These are phyloP conservation scores for Tillandsia fasciculata DNA, from an alignment of 176 grass and related monocot species.

Conservation along the genomic window DNA sequence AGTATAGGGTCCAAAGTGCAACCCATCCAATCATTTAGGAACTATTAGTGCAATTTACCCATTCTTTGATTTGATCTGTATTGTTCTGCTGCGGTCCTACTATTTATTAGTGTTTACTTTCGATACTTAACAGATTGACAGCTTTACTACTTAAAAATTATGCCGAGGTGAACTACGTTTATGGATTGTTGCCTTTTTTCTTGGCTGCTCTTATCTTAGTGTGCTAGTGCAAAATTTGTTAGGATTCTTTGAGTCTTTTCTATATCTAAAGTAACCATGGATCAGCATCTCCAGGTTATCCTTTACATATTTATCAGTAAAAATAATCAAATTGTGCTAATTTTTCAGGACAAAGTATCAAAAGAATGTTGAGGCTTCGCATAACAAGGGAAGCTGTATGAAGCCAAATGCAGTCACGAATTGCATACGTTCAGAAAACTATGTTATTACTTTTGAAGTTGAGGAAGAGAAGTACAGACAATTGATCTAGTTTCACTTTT, in stretches of 20 bases:
- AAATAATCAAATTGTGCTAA: neutral
- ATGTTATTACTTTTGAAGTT: conserved; percentile 85
- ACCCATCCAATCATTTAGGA: too few species aligned
- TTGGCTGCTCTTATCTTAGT: too few species aligned
- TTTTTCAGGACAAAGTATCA: conserved; percentile 87
- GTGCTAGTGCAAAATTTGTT: too few species aligned
- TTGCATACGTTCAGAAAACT: conserved; percentile 96
- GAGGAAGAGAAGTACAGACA: conserved; percentile 89
- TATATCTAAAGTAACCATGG: neutral
- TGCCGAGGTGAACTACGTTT: too few species aligned
- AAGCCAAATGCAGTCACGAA: conserved; percentile 61
- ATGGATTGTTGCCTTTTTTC: too few species aligned
- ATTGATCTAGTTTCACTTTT: neutral
- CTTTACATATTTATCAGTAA: neutral
- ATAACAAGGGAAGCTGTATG: conserved; percentile 54
- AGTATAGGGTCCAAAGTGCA: too few species aligned
- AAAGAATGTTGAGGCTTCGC: conserved; percentile 92
- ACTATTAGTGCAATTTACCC: too few species aligned
- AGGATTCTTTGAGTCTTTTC: neutral
- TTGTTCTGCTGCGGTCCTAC: too few species aligned
- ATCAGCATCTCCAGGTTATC: neutral
- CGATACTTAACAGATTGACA: too few species aligned
- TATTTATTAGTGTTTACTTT: too few species aligned
- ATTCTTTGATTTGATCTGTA: too few species aligned
- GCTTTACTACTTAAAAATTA: too few species aligned